These are phyloP conservation scores for Lantana camara DNA, from an alignment of 257 asterid species.

Conservation along the genomic window DNA sequence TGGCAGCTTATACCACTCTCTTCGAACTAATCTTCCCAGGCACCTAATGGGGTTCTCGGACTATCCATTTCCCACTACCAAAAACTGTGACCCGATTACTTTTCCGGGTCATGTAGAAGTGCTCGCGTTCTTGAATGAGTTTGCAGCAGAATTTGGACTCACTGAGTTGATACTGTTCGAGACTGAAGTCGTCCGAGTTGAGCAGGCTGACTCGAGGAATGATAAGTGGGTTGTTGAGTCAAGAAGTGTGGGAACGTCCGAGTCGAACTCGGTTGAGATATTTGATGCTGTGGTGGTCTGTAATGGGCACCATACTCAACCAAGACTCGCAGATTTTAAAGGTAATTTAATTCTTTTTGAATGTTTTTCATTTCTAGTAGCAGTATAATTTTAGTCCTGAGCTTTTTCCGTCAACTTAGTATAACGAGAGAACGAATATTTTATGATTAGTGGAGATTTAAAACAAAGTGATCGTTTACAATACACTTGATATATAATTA, in stretches of 20 bases:
- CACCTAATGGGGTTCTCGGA: not conserved
- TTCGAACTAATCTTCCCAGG: not conserved
- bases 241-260: conserved; percentile 6
- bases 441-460: no score
- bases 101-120: conserved; percentile 60
- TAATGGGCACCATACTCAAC: conserved; percentile 50
- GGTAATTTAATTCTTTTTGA: conserved; percentile 33
- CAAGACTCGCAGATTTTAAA: conserved; percentile 46
- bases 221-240: conserved; percentile 54
- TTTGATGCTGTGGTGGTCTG: conserved; percentile 65
- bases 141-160: conserved; percentile 43
- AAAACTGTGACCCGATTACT: conserved; percentile 18
- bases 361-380: not conserved
- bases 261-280: conserved; percentile 22
- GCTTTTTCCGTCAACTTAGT: no score
- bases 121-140: conserved; percentile 50
- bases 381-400: no score
- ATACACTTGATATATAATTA: no score
- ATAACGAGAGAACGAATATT: no score
- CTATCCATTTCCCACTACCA: not conserved
- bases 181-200: conserved; percentile 50
- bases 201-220: conserved; percentile 21
- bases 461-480: no score
- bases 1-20: conserved; percentile 47
- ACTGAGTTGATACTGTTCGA: conserved; percentile 45